Evolutionary conservation across 306 rosid species (phyloP).

Genomic region (Pueraria montana): DNA sequence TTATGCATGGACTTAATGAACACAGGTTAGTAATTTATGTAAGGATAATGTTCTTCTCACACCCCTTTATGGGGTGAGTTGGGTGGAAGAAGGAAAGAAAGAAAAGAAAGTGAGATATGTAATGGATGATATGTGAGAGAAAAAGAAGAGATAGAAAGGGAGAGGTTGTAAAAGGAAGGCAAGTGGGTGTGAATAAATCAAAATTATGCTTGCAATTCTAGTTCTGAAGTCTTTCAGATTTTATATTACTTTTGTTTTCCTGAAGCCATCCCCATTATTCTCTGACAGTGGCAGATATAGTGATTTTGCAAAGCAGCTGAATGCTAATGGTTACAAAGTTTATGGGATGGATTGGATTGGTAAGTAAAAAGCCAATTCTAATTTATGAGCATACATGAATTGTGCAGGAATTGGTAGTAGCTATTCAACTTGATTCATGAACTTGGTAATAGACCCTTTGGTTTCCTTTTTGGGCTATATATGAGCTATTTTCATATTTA

Average conservation of each 20-base stretch:
- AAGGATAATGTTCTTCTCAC: neutral
- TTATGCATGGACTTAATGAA: conserved; percentile 95
- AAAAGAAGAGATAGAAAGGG: neutral
- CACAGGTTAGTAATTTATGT: conserved; percentile 74
- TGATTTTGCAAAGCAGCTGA: conserved; percentile 84
- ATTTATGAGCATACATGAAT: conserved; percentile 9
- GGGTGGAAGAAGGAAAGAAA: neutral
- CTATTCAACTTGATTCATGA: conserved; percentile 25
- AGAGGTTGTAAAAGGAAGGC: neutral
- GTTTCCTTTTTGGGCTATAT: neutral
- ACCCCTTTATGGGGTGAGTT: neutral
- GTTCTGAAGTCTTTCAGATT: conserved; percentile 7
- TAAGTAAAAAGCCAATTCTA: conserved; percentile 50
- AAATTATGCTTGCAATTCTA: neutral
- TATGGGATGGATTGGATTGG: conserved; percentile 99
- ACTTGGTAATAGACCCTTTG: conserved; percentile 27
- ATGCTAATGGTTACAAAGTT: conserved; percentile 85
- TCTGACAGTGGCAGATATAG: conserved; percentile 79
- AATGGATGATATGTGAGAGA: neutral
- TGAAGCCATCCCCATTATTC: conserved; percentile 41
- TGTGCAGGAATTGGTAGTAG: conserved; percentile 12
- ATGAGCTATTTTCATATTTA: conserved; percentile 1
- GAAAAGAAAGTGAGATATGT: neutral
- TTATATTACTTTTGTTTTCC: conserved; percentile 35
- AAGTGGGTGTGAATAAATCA: neutral